These are phyloP conservation scores for Ettlia oleoabundans DNA, from an alignment of 139 green algal genomes.

Conservation along the genomic window DNA sequence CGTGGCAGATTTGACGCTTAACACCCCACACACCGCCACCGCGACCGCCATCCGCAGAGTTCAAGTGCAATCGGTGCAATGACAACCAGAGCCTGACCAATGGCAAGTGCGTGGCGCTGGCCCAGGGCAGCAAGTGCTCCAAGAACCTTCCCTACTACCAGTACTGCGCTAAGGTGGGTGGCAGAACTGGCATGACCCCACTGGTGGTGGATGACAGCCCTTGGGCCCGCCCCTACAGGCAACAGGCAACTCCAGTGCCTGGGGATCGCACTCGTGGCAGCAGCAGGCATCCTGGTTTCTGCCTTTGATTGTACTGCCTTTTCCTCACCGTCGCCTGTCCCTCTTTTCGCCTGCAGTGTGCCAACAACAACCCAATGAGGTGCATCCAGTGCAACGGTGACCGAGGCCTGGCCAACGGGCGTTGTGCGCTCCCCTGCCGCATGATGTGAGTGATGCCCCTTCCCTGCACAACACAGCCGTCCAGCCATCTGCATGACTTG, in stretches of 20 bases:
- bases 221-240: too few species aligned
- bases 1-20: too few species aligned
- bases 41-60: too few species aligned
- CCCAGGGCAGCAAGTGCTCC: not conserved
- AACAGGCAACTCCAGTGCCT: not conserved
- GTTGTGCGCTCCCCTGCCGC: not conserved
- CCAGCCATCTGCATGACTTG: not conserved
- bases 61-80: constrained; percentile 7
- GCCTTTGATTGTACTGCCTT: too few species aligned
- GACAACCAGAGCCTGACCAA: not conserved
- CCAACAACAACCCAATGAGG: not conserved
- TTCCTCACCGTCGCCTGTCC: too few species aligned
- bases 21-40: too few species aligned
- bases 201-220: too few species aligned
- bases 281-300: too few species aligned
- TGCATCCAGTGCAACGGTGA: not conserved
- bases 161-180: not conserved
- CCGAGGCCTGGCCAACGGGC: not conserved
- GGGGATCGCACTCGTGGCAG: too few species aligned
- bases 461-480: too few species aligned
- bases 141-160: not conserved
- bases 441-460: not conserved
- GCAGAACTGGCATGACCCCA: too few species aligned
- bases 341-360: not conserved
- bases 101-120: not conserved